phyloP scores from a whole-genome alignment of 2,329 filamentous ascomycete genomes.

The Arthroderma sp. region DNA sequence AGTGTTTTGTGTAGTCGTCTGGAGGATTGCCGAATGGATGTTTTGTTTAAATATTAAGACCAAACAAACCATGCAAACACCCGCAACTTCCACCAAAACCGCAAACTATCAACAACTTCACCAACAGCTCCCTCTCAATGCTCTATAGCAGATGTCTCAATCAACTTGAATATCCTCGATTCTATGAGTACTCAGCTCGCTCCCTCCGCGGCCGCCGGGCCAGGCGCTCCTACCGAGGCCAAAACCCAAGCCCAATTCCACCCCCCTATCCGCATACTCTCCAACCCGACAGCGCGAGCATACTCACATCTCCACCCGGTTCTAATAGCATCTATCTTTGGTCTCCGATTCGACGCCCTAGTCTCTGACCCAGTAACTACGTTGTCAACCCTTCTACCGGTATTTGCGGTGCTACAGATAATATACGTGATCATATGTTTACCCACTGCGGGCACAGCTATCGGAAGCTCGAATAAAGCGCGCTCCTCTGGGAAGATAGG shows the following conservation, averaged over 20 bases:
- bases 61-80: conserved; percentile 1
- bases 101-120: not conserved
- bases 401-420: conserved; percentile 53
- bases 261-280: conserved; percentile 37
- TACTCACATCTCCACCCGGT: conserved; percentile 57
- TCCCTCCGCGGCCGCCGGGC: not conserved
- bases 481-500: conserved; percentile 6
- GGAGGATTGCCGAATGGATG: not conserved
- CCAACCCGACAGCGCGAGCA: conserved; percentile 38
- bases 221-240: not conserved
- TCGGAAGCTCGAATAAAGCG: conserved; percentile 7
- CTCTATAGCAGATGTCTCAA: not conserved
- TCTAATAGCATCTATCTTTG: conserved; percentile 53
- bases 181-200: not conserved
- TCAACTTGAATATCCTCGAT: not conserved
- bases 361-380: conserved; percentile 58
- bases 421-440: conserved; percentile 48
- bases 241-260: conserved; percentile 17
- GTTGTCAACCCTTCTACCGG: conserved; percentile 49
- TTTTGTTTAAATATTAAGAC: not conserved
- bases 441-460: conserved; percentile 26
- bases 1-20: not conserved
- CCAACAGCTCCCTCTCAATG: not conserved
- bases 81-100: not conserved
- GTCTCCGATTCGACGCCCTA: conserved; percentile 51